phyloP scores from a whole-genome alignment of 768 basidiomycete genomes.

The Leccinum uliginosum region DNA sequence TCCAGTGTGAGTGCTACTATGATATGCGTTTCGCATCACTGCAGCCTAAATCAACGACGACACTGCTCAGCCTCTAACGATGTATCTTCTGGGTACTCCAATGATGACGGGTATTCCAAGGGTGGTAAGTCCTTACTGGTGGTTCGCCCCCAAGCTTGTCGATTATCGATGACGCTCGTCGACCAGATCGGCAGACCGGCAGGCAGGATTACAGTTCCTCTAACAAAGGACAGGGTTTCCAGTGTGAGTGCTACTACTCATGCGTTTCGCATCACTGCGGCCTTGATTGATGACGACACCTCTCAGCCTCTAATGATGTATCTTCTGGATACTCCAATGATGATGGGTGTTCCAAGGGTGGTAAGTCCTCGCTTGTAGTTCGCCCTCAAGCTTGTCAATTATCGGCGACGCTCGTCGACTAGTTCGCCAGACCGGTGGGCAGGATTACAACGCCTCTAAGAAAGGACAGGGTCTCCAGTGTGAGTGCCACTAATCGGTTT shows the following conservation, averaged over 20 bases:
- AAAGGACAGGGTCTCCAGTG: constrained; percentile 29
- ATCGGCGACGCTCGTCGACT: constrained; percentile 4
- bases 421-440: too few relatives aligned
- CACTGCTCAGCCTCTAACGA: too few relatives aligned
- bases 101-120: neutral
- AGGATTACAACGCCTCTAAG: constrained; percentile 57
- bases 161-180: constrained; percentile 5
- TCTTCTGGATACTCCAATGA: too few relatives aligned
- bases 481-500: too few relatives aligned
- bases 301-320: too few relatives aligned
- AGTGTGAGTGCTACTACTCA: neutral
- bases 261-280: neutral
- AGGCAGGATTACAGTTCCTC: constrained; percentile 61
- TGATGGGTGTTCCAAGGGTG: too few relatives aligned
- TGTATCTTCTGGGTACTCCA: too few relatives aligned
- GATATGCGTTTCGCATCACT: neutral
- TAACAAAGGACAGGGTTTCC: constrained; percentile 28
- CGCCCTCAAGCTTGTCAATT: constrained; percentile 5
- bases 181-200: constrained; percentile 51
- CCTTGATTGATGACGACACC: too few relatives aligned
- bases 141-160: neutral
- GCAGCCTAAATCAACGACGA: neutral
- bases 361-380: neutral
- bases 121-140: neutral
- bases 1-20: neutral